A percentile compares a stretch with the other conserved stretches of the same genome.
Evolutionary conservation across 345 rosid genomes (phyloP).

Genomic region (Cardamine resedifolia): DNA sequence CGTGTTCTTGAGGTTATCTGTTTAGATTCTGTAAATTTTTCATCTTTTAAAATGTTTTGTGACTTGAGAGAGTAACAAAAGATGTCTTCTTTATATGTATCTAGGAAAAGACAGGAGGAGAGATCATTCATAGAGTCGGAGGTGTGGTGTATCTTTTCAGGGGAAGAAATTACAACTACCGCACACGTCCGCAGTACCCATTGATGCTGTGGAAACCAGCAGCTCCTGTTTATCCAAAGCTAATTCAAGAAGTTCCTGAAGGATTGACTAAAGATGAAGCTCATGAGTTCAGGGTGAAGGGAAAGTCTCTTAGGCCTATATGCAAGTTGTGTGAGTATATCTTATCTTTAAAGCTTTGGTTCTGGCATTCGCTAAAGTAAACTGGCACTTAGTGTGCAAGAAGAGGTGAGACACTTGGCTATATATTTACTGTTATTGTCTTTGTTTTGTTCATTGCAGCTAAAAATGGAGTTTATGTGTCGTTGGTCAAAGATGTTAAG

Average conservation of each 20-base stretch:
- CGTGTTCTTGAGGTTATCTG: slow-evolving; percentile 74
- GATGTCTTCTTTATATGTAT: background rate
- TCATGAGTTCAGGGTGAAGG: slow-evolving; percentile 57
- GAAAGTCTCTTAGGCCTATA: slow-evolving; percentile 71
- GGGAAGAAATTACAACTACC: slow-evolving; percentile 85
- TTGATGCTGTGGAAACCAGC: slow-evolving; percentile 98
- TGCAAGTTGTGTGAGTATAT: slow-evolving; percentile 69
- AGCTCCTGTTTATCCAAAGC: slow-evolving; percentile 93
- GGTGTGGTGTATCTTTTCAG: slow-evolving; percentile 83
- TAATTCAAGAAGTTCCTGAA: slow-evolving; percentile 86
- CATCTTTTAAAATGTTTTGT: background rate
- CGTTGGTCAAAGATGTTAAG: slow-evolving; percentile 74
- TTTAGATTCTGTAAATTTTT: too few relatives aligned
- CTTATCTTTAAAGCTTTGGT: background rate
- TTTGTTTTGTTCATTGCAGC: slow-evolving; percentile 47
- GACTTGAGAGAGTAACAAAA: slow-evolving; percentile 2
- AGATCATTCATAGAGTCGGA: slow-evolving; percentile 72
- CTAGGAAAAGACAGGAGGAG: slow-evolving; percentile 86
- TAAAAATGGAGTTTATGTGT: slow-evolving; percentile 80
- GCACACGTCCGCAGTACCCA: slow-evolving; percentile 77
- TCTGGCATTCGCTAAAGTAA: background rate
- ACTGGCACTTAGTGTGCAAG: background rate
- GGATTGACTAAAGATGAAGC: slow-evolving; percentile 83
- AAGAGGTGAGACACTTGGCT: slow-evolving; percentile 6
- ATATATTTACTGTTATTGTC: background rate